Base-by-base conservation (phyloP, 2,329 filamentous ascomycete genomes). In the Phaeophleospora eucalypticola region DNA sequence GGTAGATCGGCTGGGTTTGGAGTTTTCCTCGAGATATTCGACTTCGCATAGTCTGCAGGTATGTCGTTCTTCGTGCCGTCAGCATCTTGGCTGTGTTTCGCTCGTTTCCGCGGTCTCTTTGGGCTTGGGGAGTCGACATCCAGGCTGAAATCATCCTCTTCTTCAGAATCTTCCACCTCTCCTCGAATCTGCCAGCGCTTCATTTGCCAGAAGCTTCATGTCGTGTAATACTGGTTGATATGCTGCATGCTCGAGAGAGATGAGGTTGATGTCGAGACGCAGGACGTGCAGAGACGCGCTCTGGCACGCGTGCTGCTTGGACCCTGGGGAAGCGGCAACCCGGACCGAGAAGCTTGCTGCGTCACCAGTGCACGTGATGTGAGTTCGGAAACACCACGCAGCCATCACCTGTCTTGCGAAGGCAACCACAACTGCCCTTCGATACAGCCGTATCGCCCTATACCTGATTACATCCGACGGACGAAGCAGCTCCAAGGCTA, bases 161-260 rank as follows among this genome's bases (percentile, higher is more conserved):
- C 73, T 65, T 76, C 73, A 49, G 73, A 76, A 61, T 76, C 73
- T 63, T 66, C 67, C 54, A 76, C 73, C 64, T 69, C 74, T 56
- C 73, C 73, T 63, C 64, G 68, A 57, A 68, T 64, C 57, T 71
- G 68, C 73, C 73, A 76, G 66, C 65, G 64, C 63, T 67, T 73
- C 73, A 76, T 76, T 69, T 61, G 60, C 52, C 45, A 21, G 15
- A 21, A 32, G 45, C 38, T 21, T 43, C 54, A 57, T 57, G 32
- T 55, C 54, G 33, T 9, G n/a, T 41, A 45, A 24, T 18, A 17
- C 36, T 37, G n/a, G 8, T 18, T 14, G 15, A 24, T 36, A 27
- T 44, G 44, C 27, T 14, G 33, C 12, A 35, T 35, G 33, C 12
- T 35, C 14, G 4, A 15, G 33, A 14, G 35, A n/a, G 20, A 40